Percentiles rank a stretch among this genome's conserved stretches.
These are phyloP conservation scores for Elymus sibiricus DNA, from an alignment of 176 grass and related monocot genomes.

Conservation along the genomic window DNA sequence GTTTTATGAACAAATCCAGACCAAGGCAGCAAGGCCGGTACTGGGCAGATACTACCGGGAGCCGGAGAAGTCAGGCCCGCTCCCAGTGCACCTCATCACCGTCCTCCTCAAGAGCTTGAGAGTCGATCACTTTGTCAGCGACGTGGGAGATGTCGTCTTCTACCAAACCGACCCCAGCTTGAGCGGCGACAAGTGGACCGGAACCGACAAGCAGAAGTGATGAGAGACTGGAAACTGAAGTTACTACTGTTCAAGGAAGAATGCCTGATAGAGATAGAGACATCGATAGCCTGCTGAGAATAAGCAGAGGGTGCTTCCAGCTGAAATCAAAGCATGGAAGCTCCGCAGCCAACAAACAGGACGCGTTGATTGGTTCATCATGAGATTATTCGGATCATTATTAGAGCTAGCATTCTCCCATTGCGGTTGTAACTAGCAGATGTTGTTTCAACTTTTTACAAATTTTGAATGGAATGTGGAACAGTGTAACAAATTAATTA, in stretches of 20 bases:
- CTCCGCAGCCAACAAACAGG: slow-evolving; percentile 6
- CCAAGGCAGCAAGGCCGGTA: slow-evolving; percentile 61
- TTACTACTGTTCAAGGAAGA: not conserved
- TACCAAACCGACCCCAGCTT: slow-evolving; percentile 70
- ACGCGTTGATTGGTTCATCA: slow-evolving; percentile 1
- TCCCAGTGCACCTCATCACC: slow-evolving; percentile 62
- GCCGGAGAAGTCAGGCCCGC: slow-evolving; percentile 67
- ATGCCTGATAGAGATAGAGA: not conserved
- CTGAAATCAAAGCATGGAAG: not conserved
- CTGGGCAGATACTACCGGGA: slow-evolving; percentile 77
- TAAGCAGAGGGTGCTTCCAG: slow-evolving; percentile 4
- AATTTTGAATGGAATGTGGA: not conserved
- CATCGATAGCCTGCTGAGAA: slow-evolving; percentile 3
- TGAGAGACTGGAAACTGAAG: not conserved
- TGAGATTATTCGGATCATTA: not conserved
- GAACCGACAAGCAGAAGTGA: slow-evolving; percentile 25
- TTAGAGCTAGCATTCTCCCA: not conserved
- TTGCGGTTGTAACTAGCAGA: not conserved
- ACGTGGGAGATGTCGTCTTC: slow-evolving; percentile 74
- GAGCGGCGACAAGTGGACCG: not conserved
- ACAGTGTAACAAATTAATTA: not conserved
- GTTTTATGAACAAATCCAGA: slow-evolving; percentile 29
- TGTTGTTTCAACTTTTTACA: not conserved
- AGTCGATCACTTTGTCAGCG: slow-evolving; percentile 85
- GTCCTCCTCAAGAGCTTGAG: slow-evolving; percentile 73